Evolutionary conservation across 768 basidiomycete genomes (phyloP), one percentile per base, ranked within the genome.

Genomic region (Amanita muscaria): DNA sequence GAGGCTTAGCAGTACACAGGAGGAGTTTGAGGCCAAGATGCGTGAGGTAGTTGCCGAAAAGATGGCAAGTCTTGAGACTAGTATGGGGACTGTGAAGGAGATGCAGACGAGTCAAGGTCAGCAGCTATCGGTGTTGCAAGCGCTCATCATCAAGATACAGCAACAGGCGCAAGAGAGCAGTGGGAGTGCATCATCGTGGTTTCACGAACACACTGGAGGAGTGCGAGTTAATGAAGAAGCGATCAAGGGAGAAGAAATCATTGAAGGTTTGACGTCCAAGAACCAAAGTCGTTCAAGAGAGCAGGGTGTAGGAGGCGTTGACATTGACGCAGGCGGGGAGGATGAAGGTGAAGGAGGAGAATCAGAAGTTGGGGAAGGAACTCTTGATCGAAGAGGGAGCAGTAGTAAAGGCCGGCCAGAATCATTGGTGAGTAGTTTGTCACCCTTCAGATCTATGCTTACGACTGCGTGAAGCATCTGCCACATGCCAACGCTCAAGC

Each of bases 1-100:
- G 49, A 70, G 88, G 15, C 69, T 96, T 9, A 68, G 71, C 31
- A 67, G 72, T 16, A 88, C 88, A 10, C 71, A 82, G 38, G 80
- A 86, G 32, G 88, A 92, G 52, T 93, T 86, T 83, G 92, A 93
- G 62, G 63, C 47, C 5, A 72, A 77, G 44, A 65, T 74, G 42
- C 66, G 70, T 10, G 59, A 60, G 8, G 64, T 80, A 15, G 79
- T 81, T 52, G 61, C 66, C 11, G 73, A 72, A 31, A 67, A 63
- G 49, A 63, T 72, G 35, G 67, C 67, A 3, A 58, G 55, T 53
- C 25, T 69, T 54, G 54, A 63, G 36, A 53, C 53, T 10, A 53
- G 62, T 50, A 27, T 67, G 43, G 24, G 47, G 59, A 25, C 56
- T 43, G 57, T 62, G 45, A 65, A 68, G 51, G 64, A 70, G 49